Conservation (phyloP, 768 basidiomycete species). For the Udeniomyces megalosporus region DNA sequence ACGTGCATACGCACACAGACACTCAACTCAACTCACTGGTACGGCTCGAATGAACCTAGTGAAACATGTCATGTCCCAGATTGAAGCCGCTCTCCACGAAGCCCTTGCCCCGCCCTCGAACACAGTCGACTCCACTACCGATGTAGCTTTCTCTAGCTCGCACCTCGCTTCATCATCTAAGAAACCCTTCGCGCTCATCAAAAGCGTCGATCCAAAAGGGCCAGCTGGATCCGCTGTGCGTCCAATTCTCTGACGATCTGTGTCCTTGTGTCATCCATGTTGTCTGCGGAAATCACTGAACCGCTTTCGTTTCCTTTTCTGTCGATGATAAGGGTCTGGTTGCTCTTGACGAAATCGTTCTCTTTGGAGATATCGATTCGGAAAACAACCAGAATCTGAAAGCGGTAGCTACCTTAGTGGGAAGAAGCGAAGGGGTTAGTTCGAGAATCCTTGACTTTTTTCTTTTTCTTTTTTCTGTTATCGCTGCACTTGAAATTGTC, state of each 20-base stretch:
- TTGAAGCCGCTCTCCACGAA: conserved; percentile 12
- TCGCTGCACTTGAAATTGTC: too few relatives aligned
- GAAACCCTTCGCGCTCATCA: conserved; percentile 10
- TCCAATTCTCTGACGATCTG: too few relatives aligned
- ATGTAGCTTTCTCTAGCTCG: not conserved
- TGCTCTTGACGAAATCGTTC: not conserved
- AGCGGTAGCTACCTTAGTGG: conserved; percentile 5
- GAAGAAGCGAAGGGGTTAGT: not conserved
- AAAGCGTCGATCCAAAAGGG: conserved; percentile 6
- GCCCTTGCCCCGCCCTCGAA: not conserved
- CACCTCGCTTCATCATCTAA: not conserved
- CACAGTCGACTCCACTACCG: not conserved
- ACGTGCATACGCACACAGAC: too few relatives aligned
- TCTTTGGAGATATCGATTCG: not conserved
- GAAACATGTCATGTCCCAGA: conserved; percentile 6
- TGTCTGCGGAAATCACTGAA: not conserved
- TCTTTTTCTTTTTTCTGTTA: not conserved
- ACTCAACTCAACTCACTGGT: too few relatives aligned
- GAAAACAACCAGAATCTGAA: conserved; percentile 6
- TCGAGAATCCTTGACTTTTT: not conserved
- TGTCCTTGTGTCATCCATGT: not conserved
- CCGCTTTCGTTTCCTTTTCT: not conserved
- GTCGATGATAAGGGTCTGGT: not conserved
- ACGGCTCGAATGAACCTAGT: not conserved
- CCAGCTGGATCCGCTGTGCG: conserved; percentile 11